phyloP scores from a whole-genome alignment of 108 stramenopile species.

The Fistulifera solaris region DNA sequence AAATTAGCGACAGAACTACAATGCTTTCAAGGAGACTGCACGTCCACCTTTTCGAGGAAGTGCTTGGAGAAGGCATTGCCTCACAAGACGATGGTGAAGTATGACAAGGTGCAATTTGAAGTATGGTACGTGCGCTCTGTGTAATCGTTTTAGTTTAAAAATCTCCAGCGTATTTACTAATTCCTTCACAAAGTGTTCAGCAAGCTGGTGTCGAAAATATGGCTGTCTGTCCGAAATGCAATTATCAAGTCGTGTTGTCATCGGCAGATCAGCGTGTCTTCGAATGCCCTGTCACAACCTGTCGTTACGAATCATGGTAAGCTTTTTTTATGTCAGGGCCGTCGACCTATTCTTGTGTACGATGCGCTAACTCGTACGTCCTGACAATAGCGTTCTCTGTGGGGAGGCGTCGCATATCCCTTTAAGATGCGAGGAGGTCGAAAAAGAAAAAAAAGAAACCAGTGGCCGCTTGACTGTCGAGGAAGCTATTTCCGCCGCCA shows the following conservation, averaged over 20 bases:
- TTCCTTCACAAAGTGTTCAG: too few relatives aligned
- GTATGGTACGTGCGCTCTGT: conserved; percentile 47
- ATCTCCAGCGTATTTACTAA: too few relatives aligned
- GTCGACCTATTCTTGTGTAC: too few relatives aligned
- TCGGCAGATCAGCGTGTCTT: conserved; percentile 38
- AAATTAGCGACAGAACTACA: conserved; percentile 42
- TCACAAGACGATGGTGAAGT: conserved; percentile 60
- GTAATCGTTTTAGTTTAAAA: too few relatives aligned
- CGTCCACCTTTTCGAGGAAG: conserved; percentile 47
- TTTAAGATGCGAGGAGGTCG: conserved; percentile 67
- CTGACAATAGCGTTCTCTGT: conserved; percentile 22
- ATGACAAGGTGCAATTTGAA: conserved; percentile 56
- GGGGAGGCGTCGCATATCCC: conserved; percentile 72
- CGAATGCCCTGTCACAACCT: conserved; percentile 50
- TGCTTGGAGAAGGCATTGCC: conserved; percentile 52
- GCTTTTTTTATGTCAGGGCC: too few relatives aligned
- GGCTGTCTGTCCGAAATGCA: conserved; percentile 65
- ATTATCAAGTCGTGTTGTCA: conserved; percentile 40
- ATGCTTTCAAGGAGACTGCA: conserved; percentile 60
- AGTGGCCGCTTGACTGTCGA: conserved; percentile 65
- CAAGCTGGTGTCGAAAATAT: too few relatives aligned
- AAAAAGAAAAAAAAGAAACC: conserved; percentile 42
- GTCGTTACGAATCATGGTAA: conserved; percentile 62
- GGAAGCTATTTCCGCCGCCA: conserved; percentile 79
- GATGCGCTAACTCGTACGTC: too few relatives aligned